Percentiles rank a stretch among this genome's conserved stretches.
Conservation (phyloP, 2,329 filamentous ascomycete species). For the Fonsecaea monophora region DNA sequence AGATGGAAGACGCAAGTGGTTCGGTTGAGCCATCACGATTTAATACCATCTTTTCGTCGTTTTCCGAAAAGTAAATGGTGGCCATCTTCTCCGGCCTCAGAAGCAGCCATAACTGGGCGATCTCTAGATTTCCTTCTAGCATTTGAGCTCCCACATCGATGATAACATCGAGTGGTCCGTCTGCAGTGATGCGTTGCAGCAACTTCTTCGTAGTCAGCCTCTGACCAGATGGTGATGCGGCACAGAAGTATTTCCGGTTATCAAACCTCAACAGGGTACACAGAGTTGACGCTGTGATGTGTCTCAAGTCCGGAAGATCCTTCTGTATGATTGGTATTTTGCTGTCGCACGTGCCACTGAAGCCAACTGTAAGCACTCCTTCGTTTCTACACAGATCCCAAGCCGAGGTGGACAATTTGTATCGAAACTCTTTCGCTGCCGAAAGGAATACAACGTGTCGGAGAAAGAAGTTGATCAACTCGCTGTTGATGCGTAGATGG, state of each 20-base stretch:
- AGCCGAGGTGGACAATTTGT: constrained; percentile 58
- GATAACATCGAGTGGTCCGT: constrained; percentile 61
- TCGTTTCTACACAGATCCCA: constrained; percentile 68
- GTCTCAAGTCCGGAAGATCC: constrained; percentile 61
- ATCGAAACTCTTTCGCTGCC: constrained; percentile 36
- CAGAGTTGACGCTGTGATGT: constrained; percentile 73
- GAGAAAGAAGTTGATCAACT: constrained; percentile 69
- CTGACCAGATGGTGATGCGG: constrained; percentile 35
- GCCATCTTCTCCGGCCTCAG: constrained; percentile 48
- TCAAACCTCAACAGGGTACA: constrained; percentile 62
- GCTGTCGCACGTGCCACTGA: constrained; percentile 73
- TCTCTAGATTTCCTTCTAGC: constrained; percentile 65
- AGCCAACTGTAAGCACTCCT: constrained; percentile 61
- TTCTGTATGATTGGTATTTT: constrained; percentile 63
- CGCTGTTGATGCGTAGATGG: constrained; percentile 59
- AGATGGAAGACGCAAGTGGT: constrained; percentile 64
- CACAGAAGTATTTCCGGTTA: constrained; percentile 49
- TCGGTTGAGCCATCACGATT: constrained; percentile 42
- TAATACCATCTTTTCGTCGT: constrained; percentile 44
- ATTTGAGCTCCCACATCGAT: constrained; percentile 76
- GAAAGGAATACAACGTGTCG: constrained; percentile 64
- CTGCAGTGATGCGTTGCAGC: constrained; percentile 51
- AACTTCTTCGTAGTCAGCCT: constrained; percentile 51
- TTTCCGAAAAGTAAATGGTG: constrained; percentile 62
- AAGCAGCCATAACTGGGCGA: constrained; percentile 63